Conservation (phyloP, 768 basidiomycete genomes). For the Leucosporidium creatinivorum region DNA sequence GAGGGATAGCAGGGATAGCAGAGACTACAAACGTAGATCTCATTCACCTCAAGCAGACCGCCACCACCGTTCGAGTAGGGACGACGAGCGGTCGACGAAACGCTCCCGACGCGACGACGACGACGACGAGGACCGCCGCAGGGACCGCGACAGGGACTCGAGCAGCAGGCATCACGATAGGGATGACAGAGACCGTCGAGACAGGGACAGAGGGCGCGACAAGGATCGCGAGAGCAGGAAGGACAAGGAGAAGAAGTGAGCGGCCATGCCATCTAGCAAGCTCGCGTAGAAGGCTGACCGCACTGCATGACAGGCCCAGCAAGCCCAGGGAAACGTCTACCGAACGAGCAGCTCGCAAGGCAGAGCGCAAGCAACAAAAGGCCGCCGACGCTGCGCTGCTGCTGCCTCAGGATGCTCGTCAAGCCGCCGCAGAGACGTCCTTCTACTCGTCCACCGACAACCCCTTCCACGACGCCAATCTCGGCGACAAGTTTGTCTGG, state of each 20-base stretch:
- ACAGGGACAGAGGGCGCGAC: slow-evolving; percentile 47
- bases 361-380: slow-evolving; percentile 71
- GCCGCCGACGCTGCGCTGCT: slow-evolving; percentile 38
- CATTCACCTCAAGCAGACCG: too few species aligned
- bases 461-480: slow-evolving; percentile 95
- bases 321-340: slow-evolving; percentile 81
- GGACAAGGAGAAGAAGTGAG: slow-evolving; percentile 49
- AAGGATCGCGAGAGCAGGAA: slow-evolving; percentile 40
- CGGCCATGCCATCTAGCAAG: not conserved
- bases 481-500: slow-evolving; percentile 95
- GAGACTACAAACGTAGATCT: slow-evolving; percentile 1
- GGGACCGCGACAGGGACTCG: slow-evolving; percentile 7
- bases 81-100: too few species aligned
- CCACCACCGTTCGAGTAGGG: too few species aligned
- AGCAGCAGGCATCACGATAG: slow-evolving; percentile 40
- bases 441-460: slow-evolving; percentile 96
- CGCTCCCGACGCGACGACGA: slow-evolving; percentile 20
- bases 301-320: slow-evolving; percentile 39
- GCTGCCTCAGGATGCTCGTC: slow-evolving; percentile 59
- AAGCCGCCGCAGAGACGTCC: slow-evolving; percentile 80
- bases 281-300: not conserved
- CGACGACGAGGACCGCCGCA: slow-evolving; percentile 22
- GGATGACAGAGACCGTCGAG: slow-evolving; percentile 35
- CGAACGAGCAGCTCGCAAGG: slow-evolving; percentile 73
- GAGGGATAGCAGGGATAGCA: too few species aligned